Percentiles rank a stretch among this genome's conserved stretches.
Evolutionary conservation across 306 rosid species (phyloP).

Genomic region (Herpetospermum pedunculosum): DNA sequence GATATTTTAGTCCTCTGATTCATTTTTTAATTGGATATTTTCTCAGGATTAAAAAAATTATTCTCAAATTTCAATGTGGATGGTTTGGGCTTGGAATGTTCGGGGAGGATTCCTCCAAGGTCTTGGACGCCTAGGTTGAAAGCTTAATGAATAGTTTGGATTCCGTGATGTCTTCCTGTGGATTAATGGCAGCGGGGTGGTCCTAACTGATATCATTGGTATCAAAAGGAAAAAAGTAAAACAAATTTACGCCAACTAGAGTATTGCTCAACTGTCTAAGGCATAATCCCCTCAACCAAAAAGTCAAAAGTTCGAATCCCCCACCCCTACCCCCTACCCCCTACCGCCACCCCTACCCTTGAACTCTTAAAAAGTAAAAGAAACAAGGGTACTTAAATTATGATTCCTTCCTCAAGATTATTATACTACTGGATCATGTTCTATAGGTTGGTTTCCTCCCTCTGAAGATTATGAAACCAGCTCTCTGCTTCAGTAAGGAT

Average conservation of each 20-base stretch:
- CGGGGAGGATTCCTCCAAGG: not conserved
- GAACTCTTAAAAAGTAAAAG: not conserved
- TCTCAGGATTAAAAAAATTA: not conserved
- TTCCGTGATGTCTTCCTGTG: not conserved
- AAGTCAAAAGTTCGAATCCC: no score
- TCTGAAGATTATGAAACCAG: not conserved
- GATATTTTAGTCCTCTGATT: not conserved
- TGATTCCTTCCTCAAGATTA: not conserved
- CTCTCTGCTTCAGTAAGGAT: not conserved
- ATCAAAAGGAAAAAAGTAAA: not conserved
- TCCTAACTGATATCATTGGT: not conserved
- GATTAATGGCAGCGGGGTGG: not conserved
- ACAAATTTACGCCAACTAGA: no score
- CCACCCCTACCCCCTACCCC: no score
- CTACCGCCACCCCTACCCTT: no score
- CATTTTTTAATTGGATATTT: not conserved
- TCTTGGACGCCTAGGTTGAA: not conserved
- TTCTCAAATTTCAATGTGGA: not conserved
- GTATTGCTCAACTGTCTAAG: no score
- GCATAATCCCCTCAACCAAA: no score
- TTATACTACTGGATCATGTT: not conserved
- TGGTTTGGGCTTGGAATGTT: not conserved
- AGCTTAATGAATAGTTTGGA: not conserved
- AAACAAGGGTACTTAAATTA: not conserved
- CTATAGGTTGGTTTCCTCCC: not conserved